Evolutionary conservation across 495 filamentous ascomycete species (phyloP), one percentile per base, ranked within the genome.

Genomic region (Hypoxylon intermedium): DNA sequence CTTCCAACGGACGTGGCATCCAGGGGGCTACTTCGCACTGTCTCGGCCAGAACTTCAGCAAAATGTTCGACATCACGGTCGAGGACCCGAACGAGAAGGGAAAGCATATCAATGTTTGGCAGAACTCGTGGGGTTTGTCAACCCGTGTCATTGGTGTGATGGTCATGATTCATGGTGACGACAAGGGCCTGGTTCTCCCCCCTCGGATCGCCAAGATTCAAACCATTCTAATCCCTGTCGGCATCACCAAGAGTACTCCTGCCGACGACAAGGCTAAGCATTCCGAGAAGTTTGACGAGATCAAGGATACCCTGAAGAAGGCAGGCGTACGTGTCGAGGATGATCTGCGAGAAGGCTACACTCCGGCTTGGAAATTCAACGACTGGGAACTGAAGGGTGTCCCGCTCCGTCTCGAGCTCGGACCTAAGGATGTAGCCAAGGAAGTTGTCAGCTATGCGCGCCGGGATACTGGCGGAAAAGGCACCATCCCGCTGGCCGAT

Each of bases 91-190:
- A 84, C 46, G 91, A 91, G 74, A 83, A 86, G 30, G 91, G 86
- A 36, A 88, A 93, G 70, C 84, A 88, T 54, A 74, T 96, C 52
- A 72, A 91, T 65, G 92, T 98, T 20, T 98, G 92, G 91, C 94
- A 98, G 72, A 98, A 98, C 79, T 96, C 91, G 4, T 98, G 94
- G 94, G 94, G 94, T 76, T 85, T 98, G 33, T 96, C 92, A 4
- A 98, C 93, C 42, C 89, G 94, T 71, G 87, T 91, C 21, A 93
- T 98, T 65, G 93, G 93, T 75, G 91, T 98, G 69, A 97, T 97
- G 92, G 89, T 96, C 63, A 95, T 98, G 87, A 90, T 93, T 53
- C 94, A 98, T 79, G 85, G 91, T 70, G 94, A 98, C 73, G 87
- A 98, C 79, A 90, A 89, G 71, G 94, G 94, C 44, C 83, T 98